These are phyloP conservation scores for Colletotrichum sp. DNA, from an alignment of 2,329 filamentous ascomycete genomes.

Conservation along the genomic window DNA sequence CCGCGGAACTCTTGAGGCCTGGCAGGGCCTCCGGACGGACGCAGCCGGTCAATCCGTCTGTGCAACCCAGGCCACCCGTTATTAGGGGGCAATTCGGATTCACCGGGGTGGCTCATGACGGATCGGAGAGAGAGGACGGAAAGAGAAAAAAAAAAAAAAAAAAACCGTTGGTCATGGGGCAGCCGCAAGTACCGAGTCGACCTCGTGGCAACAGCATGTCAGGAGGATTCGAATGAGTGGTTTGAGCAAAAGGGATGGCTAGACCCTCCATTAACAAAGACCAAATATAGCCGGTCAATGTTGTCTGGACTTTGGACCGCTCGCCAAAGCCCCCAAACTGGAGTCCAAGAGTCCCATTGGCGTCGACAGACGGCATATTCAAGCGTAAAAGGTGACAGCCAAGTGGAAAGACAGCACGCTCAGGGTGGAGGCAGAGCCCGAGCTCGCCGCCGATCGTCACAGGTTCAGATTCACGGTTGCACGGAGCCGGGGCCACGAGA, in stretches of 20 bases:
- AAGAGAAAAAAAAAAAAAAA: not conserved
- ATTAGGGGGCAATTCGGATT: not conserved
- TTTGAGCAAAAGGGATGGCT: not conserved
- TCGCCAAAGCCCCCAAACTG: not conserved
- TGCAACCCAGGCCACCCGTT: not conserved
- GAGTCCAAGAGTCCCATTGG: not conserved
- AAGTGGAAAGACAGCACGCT: not conserved
- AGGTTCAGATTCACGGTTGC: conserved; percentile 15
- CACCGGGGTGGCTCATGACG: conserved; percentile 1
- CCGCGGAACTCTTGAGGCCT: not conserved
- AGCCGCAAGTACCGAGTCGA: not conserved
- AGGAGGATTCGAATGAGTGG: not conserved
- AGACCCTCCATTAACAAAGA: not conserved
- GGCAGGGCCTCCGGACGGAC: not conserved
- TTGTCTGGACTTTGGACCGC: not conserved
- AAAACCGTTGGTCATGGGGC: not conserved
- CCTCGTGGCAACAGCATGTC: conserved; percentile 2
- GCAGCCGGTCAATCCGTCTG: not conserved
- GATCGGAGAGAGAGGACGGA: not conserved
- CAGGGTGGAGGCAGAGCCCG: not conserved
- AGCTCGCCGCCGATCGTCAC: conserved; percentile 15
- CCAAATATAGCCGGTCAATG: not conserved
- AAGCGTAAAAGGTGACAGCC: not conserved
- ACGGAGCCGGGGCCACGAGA: conserved; percentile 1
- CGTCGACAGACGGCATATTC: not conserved